These are phyloP conservation scores for Dalbergia cochinchinensis DNA, from an alignment of 306 rosid species.

Conservation along the genomic window DNA sequence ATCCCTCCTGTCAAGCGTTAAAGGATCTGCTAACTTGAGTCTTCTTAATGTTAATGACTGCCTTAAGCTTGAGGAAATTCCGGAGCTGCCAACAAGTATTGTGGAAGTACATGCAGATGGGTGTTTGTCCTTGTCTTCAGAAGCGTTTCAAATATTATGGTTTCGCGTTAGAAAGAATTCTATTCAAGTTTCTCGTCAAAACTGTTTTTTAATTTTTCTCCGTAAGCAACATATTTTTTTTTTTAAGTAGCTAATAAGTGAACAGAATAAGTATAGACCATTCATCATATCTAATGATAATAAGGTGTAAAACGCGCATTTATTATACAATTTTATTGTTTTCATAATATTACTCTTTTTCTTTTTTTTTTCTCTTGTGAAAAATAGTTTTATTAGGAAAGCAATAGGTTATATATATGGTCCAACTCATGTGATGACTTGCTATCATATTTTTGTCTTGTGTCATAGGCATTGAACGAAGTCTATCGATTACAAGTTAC, in stretches of 20 bases:
- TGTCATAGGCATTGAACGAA: not conserved
- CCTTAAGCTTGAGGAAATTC: not conserved
- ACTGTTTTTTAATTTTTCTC: too few relatives aligned
- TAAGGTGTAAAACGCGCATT: too few relatives aligned
- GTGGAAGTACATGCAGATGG: not conserved
- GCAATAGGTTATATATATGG: not conserved
- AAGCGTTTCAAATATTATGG: not conserved
- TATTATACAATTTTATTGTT: too few relatives aligned
- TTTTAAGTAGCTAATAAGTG: too few relatives aligned
- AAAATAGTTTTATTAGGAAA: too few relatives aligned
- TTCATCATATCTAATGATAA: too few relatives aligned
- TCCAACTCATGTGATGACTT: not conserved
- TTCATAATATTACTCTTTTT: too few relatives aligned
- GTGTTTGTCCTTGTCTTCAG: not conserved
- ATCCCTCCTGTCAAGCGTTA: not conserved
- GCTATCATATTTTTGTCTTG: not conserved
- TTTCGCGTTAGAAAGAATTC: not conserved
- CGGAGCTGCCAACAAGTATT: not conserved
- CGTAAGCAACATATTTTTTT: too few relatives aligned
- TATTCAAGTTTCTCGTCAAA: too few relatives aligned
- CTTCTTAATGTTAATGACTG: not conserved
- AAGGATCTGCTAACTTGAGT: not conserved
- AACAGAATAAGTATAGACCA: too few relatives aligned
- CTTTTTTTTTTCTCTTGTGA: too few relatives aligned
- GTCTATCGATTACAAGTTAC: too few relatives aligned